These are phyloP conservation scores for Cyclotella kingstonii DNA, from an alignment of 108 stramenopile genomes.

Conservation along the genomic window DNA sequence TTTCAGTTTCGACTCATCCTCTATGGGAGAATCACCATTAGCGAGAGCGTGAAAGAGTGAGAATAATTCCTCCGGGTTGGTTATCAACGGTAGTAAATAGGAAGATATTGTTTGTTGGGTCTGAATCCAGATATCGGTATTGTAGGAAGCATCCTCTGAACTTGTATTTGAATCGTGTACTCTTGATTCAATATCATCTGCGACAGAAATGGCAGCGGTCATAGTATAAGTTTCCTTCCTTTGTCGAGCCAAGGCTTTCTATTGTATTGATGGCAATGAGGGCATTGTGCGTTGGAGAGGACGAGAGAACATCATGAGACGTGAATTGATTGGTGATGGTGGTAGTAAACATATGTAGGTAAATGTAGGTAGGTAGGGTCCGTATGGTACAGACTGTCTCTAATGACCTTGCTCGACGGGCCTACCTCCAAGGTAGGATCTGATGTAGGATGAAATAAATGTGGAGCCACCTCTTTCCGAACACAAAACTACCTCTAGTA, in stretches of 20 bases:
- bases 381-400: no score
- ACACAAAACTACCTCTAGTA: no score
- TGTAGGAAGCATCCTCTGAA: background rate
- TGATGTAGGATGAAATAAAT: no score
- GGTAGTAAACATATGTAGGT: no score
- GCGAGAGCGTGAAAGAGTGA: background rate
- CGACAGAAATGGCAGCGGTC: background rate
- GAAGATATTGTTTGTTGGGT: conserved; percentile 1
- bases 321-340: no score
- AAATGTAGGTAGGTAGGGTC: no score
- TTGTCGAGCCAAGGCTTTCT: background rate
- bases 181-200: background rate
- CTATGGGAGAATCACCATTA: background rate
- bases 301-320: no score
- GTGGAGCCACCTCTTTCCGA: no score
- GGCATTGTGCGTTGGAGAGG: no score
- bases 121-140: conserved; percentile 6
- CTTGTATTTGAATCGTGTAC: background rate
- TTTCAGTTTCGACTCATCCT: background rate
- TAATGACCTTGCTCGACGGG: no score
- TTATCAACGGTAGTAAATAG: conserved; percentile 8
- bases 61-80: conserved; percentile 6
- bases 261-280: no score
- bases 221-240: background rate
- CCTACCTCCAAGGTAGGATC: no score